These are phyloP conservation scores for Scleroderma citrinum DNA, from an alignment of 768 basidiomycete species.

Conservation along the genomic window DNA sequence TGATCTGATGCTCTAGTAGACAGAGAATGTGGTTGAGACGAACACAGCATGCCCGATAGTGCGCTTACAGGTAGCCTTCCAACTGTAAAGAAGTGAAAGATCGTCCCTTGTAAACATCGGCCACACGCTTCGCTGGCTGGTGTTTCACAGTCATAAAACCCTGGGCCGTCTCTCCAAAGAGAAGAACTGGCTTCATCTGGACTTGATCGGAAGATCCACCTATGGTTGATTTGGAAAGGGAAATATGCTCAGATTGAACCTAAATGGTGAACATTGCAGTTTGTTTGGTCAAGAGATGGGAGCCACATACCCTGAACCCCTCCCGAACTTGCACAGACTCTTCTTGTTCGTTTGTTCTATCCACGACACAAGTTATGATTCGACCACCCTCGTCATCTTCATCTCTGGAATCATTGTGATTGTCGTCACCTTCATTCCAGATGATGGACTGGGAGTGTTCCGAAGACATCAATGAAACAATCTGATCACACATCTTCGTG, in stretches of 20 bases:
- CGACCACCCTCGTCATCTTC: slow-evolving; percentile 24
- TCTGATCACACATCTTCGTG: slow-evolving; percentile 53
- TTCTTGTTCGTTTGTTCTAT: slow-evolving; percentile 47
- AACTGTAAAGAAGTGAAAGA: slow-evolving; percentile 9
- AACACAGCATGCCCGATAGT: neutral
- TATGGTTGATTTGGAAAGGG: slow-evolving; percentile 2
- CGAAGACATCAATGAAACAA: slow-evolving; percentile 43
- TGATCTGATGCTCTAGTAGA: slow-evolving; percentile 10
- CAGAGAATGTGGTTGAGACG: neutral
- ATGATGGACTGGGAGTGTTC: slow-evolving; percentile 41
- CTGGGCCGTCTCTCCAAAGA: slow-evolving; percentile 32
- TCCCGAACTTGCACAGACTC: slow-evolving; percentile 31
- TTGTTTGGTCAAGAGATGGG: neutral
- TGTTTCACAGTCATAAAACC: slow-evolving; percentile 27
- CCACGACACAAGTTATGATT: slow-evolving; percentile 44
- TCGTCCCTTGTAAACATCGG: neutral
- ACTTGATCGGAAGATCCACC: slow-evolving; percentile 4
- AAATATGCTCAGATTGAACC: slow-evolving; percentile 8
- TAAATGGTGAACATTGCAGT: neutral
- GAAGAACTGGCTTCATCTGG: slow-evolving; percentile 18
- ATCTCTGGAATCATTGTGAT: neutral
- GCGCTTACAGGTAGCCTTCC: slow-evolving; percentile 9
- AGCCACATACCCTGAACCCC: neutral
- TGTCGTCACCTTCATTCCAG: slow-evolving; percentile 36
- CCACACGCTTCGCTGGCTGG: slow-evolving; percentile 4